Evolutionary conservation across 108 stramenopile species (phyloP), one percentile per base, ranked within the genome.

Genomic region (Pseudonitzschia pungens): DNA sequence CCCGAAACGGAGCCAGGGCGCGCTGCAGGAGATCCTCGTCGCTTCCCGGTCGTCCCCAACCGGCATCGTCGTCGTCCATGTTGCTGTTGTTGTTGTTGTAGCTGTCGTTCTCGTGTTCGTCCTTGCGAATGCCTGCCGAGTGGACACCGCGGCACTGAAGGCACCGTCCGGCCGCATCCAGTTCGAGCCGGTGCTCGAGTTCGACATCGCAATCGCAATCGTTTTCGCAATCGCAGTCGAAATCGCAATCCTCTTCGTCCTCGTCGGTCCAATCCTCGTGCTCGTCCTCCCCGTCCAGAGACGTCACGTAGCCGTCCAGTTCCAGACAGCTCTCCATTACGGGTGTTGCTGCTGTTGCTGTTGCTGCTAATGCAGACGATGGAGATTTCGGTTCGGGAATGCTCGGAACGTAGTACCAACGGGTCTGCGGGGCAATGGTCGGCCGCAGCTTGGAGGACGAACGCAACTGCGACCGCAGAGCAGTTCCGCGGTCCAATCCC

Each of bases 251-350:
- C 57, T 64, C 63, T 0, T 76, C 75, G 28, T 53, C 51, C 0
- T 69, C 58, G 1, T 43, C 31, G 0, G 57, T 59, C 29, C 73
- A 26, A 55, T 76, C 73, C 15, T 63, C 70, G 18, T 76, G 68
- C 0, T 69, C 55, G 15, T 78, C 74, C 24, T 80, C 82, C 12
- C 73, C 77, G 42, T 86, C 82, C 71, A 83, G 65, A 10, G 83
- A 78, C 0, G 86, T 83, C 36, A 70, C 80, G 54, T 86, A 86
- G 0, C 86, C 86, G 67, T 86, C 86, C 55, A 86, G 67, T 26
- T 86, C 77, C 22, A 86, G 70, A 60, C 78, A 81, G 50, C 70
- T 82, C 10, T 81, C 77, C 45, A 85, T 85, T 28, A 63, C 52
- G 24, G 72, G 67, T 40, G 11, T 10, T 15, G 27, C 18, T 21